Evolutionary conservation across 129 eudicot genomes (phyloP).

Genomic region (Centaurea solstitialis): DNA sequence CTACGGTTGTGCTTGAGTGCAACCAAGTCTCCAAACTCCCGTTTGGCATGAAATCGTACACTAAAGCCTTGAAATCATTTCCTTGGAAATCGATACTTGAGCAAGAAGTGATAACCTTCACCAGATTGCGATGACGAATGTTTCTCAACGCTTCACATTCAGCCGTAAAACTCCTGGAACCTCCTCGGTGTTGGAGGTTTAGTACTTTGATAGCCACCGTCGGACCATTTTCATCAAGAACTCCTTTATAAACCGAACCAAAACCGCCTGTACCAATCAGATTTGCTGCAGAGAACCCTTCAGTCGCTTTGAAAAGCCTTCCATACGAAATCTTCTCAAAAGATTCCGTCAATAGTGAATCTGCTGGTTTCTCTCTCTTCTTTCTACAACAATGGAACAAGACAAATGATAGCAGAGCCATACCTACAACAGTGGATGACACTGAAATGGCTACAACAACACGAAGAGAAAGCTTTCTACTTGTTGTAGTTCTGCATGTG

Average conservation of each 20-base stretch:
- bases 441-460: conserved; percentile 11
- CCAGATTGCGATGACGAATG: conserved; percentile 38
- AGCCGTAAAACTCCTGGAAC: conserved; percentile 31
- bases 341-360: neutral
- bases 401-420: neutral
- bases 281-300: conserved; percentile 33
- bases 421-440: neutral
- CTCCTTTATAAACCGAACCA: conserved; percentile 38
- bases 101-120: conserved; percentile 40
- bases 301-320: conserved; percentile 28
- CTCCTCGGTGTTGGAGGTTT: conserved; percentile 30
- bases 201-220: conserved; percentile 40
- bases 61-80: conserved; percentile 40
- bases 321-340: conserved; percentile 31
- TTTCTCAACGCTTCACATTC: conserved; percentile 41
- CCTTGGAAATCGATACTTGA: conserved; percentile 41
- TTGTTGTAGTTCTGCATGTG: conserved; percentile 9
- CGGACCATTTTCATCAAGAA: conserved; percentile 7
- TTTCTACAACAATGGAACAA: neutral
- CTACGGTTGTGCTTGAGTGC: neutral
- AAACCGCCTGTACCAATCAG: conserved; percentile 40
- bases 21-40: conserved; percentile 41
- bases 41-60: conserved; percentile 40
- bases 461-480: neutral
- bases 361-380: conserved; percentile 7